A percentile compares a stretch with the other conserved stretches of the same genome.
Conservation (phyloP, 176 grass and related monocot genomes). For the Carex parvula region DNA sequence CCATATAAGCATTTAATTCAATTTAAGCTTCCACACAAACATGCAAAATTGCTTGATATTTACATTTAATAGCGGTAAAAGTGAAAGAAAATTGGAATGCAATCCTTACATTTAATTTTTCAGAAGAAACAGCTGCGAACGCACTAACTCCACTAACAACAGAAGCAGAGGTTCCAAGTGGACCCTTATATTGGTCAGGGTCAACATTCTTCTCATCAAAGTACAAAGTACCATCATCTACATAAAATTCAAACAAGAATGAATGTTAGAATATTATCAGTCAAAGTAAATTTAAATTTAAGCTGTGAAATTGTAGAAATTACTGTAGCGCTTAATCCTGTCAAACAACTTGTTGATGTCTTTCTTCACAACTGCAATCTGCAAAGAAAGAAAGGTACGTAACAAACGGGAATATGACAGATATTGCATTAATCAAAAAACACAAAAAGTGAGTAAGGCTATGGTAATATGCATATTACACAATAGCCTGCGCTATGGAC, state of each 20-base stretch:
- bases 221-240: slow-evolving; percentile 87
- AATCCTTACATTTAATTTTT: slow-evolving; percentile 69
- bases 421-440: slow-evolving; percentile 25
- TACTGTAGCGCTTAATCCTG: slow-evolving; percentile 81
- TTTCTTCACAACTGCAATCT: slow-evolving; percentile 82
- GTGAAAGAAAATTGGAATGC: not conserved
- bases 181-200: slow-evolving; percentile 70
- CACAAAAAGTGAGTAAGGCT: not conserved
- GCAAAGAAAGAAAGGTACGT: slow-evolving; percentile 32
- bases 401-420: slow-evolving; percentile 8
- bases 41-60: not conserved
- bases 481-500: too few relatives aligned
- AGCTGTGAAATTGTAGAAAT: slow-evolving; percentile 12
- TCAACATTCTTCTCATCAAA: slow-evolving; percentile 96
- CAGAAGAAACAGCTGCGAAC: slow-evolving; percentile 61
- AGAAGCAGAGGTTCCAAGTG: slow-evolving; percentile 79
- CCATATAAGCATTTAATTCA: not conserved
- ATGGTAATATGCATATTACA: too few relatives aligned
- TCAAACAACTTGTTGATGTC: slow-evolving; percentile 90
- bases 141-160: slow-evolving; percentile 68
- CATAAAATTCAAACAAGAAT: slow-evolving; percentile 12
- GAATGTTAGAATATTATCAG: slow-evolving; percentile 1
- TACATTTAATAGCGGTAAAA: slow-evolving; percentile 11
- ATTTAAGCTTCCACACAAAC: not conserved
- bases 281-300: not conserved